phyloP scores from a whole-genome alignment of 495 filamentous ascomycete species.

The Tuber brumale region DNA sequence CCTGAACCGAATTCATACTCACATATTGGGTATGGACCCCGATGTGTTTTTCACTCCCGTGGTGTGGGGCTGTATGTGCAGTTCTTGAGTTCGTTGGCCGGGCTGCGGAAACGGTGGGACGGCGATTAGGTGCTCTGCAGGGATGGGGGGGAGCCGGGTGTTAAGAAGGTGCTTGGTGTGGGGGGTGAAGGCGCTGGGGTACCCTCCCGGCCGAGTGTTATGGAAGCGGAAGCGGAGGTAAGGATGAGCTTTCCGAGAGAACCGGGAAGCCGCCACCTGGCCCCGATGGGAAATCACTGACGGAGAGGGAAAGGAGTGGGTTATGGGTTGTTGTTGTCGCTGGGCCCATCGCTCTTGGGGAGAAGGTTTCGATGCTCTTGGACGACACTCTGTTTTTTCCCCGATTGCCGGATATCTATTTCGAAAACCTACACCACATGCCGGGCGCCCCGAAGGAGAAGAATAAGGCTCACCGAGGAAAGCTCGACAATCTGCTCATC shows the following conservation, averaged over 20 bases:
- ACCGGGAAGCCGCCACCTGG: conserved; percentile 21
- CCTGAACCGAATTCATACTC: conserved; percentile 60
- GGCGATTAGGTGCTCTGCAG: conserved; percentile 66
- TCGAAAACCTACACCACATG: conserved; percentile 49
- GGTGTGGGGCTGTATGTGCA: conserved; percentile 72
- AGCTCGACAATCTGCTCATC: conserved; percentile 82
- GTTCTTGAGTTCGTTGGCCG: conserved; percentile 64
- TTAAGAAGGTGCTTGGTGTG: conserved; percentile 71
- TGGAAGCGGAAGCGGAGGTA: conserved; percentile 70
- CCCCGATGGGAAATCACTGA: conserved; percentile 30
- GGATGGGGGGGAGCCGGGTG: conserved; percentile 49
- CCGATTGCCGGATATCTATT: conserved; percentile 64
- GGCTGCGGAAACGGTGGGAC: conserved; percentile 78
- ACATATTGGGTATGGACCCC: conserved; percentile 78
- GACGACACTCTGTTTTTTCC: conserved; percentile 92
- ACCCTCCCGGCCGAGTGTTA: conserved; percentile 74
- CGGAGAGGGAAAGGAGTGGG: conserved; percentile 17
- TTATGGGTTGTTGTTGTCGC: conserved; percentile 52
- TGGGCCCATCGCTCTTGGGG: conserved; percentile 60
- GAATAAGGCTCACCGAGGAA: conserved; percentile 53
- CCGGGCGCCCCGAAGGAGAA: conserved; percentile 49
- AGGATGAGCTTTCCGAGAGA: conserved; percentile 48
- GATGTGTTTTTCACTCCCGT: conserved; percentile 73
- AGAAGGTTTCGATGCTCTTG: conserved; percentile 67
- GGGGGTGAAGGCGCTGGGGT: conserved; percentile 78